These are phyloP conservation scores for Omphalea diandra DNA, from an alignment of 441 rosid species.

Conservation along the genomic window DNA sequence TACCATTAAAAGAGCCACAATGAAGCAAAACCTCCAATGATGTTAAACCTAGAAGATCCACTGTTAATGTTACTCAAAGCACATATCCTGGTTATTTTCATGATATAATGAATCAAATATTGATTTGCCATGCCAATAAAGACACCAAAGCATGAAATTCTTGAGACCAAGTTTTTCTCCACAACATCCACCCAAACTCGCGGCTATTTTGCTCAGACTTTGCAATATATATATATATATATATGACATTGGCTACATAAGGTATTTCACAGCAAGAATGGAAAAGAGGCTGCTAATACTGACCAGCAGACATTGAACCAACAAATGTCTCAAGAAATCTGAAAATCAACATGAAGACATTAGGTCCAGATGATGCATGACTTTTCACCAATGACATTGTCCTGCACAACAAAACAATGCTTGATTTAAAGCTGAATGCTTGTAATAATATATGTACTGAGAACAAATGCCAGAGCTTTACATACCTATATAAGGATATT, in stretches of 20 bases:
- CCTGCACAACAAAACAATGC: slow-evolving; percentile 52
- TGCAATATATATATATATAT: background rate
- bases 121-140: background rate
- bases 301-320: slow-evolving; percentile 98
- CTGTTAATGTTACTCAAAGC: background rate
- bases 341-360: slow-evolving; percentile 76
- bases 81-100: background rate
- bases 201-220: background rate
- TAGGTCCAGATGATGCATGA: slow-evolving; percentile 60
- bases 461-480: slow-evolving; percentile 22
- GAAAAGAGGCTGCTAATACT: slow-evolving; percentile 23
- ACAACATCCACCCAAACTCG: background rate
- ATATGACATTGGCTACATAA: background rate
- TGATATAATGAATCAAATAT: background rate
- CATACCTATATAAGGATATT: slow-evolving; percentile 92
- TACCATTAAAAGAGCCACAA: background rate
- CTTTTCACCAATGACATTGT: slow-evolving; percentile 92
- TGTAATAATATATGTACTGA: slow-evolving; percentile 16
- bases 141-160: background rate
- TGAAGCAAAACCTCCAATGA: background rate
- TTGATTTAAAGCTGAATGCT: slow-evolving; percentile 29
- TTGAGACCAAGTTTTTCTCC: background rate
- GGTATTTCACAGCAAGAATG: background rate
- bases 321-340: slow-evolving; percentile 96
- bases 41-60: background rate